phyloP scores from a whole-genome alignment of 257 asterid species.

The Solanum paucissectum region DNA sequence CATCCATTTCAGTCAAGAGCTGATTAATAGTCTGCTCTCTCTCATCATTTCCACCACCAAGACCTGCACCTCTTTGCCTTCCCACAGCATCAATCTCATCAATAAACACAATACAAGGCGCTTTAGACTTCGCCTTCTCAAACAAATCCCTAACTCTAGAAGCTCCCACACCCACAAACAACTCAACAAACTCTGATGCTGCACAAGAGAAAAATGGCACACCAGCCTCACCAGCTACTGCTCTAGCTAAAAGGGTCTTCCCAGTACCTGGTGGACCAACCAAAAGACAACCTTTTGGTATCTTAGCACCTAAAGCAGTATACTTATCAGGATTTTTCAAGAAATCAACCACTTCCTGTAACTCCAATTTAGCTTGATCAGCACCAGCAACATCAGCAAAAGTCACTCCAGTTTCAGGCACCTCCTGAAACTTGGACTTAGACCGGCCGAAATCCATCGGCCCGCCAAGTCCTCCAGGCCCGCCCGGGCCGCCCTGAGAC shows the following conservation, averaged over 20 bases:
- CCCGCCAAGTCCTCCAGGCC: conserved; percentile 95
- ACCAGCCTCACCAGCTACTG: conserved; percentile 97
- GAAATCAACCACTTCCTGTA: conserved; percentile 97
- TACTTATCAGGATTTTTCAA: conserved; percentile 92
- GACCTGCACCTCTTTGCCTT: conserved; percentile 91
- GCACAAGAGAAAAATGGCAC: conserved; percentile 93
- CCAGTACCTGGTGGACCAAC: conserved; percentile 99
- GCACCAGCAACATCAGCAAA: conserved; percentile 97
- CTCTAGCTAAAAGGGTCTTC: conserved; percentile 92
- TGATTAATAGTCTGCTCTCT: conserved; percentile 96
- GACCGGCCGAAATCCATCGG: conserved; percentile 98
- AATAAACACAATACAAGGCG: conserved; percentile 95
- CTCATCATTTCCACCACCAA: conserved; percentile 98
- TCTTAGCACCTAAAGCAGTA: conserved; percentile 92
- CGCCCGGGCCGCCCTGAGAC: conserved; percentile 96
- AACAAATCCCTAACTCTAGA: conserved; percentile 97
- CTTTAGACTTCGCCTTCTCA: conserved; percentile 88
- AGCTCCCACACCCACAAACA: conserved; percentile 98
- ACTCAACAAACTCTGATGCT: conserved; percentile 94
- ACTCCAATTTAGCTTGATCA: conserved; percentile 93
- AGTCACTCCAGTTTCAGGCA: conserved; percentile 87
- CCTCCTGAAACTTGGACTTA: conserved; percentile 94
- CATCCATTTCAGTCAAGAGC: conserved; percentile 98
- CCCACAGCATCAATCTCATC: conserved; percentile 99
- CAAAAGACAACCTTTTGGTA: conserved; percentile 90